Evolutionary conservation across 1,284 basidiomycete genomes (phyloP).

Genomic region (Ganoderma boninense): DNA sequence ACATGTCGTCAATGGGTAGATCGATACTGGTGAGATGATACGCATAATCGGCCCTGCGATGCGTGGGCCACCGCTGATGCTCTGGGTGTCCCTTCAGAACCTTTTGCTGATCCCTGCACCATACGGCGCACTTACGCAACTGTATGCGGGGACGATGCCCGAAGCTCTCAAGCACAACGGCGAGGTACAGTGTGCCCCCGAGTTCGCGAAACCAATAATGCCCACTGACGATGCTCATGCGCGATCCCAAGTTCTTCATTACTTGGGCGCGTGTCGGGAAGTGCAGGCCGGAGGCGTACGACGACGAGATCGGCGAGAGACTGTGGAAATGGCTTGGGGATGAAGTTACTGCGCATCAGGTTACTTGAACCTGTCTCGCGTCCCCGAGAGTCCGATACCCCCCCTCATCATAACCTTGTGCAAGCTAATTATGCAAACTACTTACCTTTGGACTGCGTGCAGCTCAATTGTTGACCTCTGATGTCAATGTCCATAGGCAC

Average conservation of each 20-base stretch:
- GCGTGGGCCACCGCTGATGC: not conserved
- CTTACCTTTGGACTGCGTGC: no score
- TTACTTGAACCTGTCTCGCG: not conserved
- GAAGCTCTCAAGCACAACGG: slow-evolving; percentile 35
- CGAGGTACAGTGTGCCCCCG: slow-evolving; percentile 29
- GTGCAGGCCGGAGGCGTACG: slow-evolving; percentile 41
- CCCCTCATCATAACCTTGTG: not conserved
- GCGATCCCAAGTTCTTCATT: slow-evolving; percentile 46
- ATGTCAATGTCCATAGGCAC: no score
- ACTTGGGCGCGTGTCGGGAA: slow-evolving; percentile 54
- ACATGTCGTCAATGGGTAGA: slow-evolving; percentile 13
- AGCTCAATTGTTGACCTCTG: no score
- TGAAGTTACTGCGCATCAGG: slow-evolving; percentile 38
- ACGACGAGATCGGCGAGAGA: slow-evolving; percentile 45
- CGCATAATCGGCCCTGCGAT: no score
- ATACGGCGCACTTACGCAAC: slow-evolving; percentile 37
- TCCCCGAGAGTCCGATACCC: not conserved
- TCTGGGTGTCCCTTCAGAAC: not conserved
- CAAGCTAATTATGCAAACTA: not conserved
- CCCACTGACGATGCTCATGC: no score
- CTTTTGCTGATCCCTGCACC: slow-evolving; percentile 29
- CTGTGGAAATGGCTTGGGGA: slow-evolving; percentile 55
- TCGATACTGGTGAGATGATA: slow-evolving; percentile 19
- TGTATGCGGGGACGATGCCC: slow-evolving; percentile 37
- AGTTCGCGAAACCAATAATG: no score